Evolutionary conservation across 139 green algal genomes (phyloP).

Genomic region (Chlorella vulgaris): DNA sequence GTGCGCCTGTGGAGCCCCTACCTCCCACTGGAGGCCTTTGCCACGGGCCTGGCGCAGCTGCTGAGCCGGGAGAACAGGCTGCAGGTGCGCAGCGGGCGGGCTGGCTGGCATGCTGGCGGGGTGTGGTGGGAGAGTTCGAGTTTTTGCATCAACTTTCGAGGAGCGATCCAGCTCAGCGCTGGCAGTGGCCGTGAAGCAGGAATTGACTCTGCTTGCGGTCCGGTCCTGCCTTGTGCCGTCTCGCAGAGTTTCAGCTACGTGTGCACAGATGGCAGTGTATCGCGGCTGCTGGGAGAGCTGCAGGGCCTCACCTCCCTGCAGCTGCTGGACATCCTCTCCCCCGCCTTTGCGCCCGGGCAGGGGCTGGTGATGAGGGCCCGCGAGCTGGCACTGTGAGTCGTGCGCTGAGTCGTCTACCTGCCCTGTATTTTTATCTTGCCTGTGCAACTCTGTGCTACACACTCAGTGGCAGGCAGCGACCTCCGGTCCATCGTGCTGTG

Average conservation of each 20-base stretch:
- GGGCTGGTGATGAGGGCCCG: conserved; percentile 11
- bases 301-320: conserved; percentile 22
- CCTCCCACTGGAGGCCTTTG: conserved; percentile 26
- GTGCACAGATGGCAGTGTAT: conserved; percentile 1
- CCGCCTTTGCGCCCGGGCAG: conserved; percentile 10
- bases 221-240: background rate
- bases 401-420: background rate
- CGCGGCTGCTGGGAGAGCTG: conserved; percentile 13
- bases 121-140: too few species aligned
- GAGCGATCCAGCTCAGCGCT: too few species aligned
- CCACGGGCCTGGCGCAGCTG: conserved; percentile 26
- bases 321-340: conserved; percentile 27
- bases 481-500: too few species aligned
- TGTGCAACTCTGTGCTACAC: too few species aligned
- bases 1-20: conserved; percentile 30
- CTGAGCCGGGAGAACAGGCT: conserved; percentile 14
- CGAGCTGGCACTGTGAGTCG: conserved; percentile 7
- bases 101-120: background rate
- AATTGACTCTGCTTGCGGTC: too few species aligned
- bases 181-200: too few species aligned
- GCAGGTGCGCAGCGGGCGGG: background rate
- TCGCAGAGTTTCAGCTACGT: conserved; percentile 20
- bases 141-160: too few species aligned
- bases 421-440: too few species aligned
- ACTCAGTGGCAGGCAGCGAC: too few species aligned